Base-by-base conservation (phyloP, 2,329 filamentous ascomycete species). In the Thermoascus crustaceus region DNA sequence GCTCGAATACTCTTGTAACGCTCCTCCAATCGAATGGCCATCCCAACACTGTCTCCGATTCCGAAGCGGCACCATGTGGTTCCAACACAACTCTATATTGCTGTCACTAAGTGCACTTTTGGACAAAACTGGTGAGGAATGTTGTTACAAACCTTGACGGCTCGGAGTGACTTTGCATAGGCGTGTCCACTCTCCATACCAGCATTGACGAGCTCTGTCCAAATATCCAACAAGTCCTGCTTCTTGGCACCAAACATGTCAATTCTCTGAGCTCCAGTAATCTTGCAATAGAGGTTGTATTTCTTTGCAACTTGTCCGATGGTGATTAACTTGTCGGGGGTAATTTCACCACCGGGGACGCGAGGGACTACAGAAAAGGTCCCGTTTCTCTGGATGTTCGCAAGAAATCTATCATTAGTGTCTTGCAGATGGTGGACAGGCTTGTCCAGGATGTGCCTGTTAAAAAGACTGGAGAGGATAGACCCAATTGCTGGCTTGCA, bases 181-280 rank as follows among this genome's bases (percentile, higher is more conserved):
- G 85, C 87, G 54, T 94, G 86, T 0, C 87, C 87, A 42, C 81
- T 86, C 60, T 94, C 87, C 80, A 94, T 82, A 13, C 87, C 87
- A 1, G 82, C 87, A 37, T 84, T 79, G 6, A 93, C 75, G 3
- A 94, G 71, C 47, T 78, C 75, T 27, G 75, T 74, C 87, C 87
- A 94, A 49, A 94, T 94, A 9, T 73, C 72, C 2, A 84, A 70
- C 11, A 94, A 69, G 56, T 94, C 85, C 46, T 91, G 82, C 63
- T 93, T 94, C 61, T 79, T 80, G 0, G 87, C 87, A 25, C 87
- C 87, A 52, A 94, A 94, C 79, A 94, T 76, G 59, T 94, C 87
- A 53, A 94, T 94, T 37, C 87, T 77, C 61, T 94, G 87, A 1
- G 84, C 87, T 37, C 87, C 87, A 0, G 87, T 94, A 54, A 94